Evolutionary conservation across 306 rosid genomes (phyloP).

Genomic region (Alnus rubra): DNA sequence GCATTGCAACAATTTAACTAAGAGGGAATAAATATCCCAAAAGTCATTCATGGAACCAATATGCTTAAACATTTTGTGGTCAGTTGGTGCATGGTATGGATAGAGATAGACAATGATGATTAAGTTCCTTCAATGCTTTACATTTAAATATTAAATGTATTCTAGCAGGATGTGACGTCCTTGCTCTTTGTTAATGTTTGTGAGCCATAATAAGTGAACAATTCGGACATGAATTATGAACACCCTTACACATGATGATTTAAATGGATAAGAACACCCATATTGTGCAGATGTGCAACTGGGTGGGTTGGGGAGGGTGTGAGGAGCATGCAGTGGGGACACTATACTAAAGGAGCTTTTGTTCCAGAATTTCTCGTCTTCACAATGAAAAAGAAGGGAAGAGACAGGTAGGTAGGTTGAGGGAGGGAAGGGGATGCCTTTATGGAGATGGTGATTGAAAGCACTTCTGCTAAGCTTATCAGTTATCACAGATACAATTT

Average conservation of each 20-base stretch:
- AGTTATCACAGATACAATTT: neutral
- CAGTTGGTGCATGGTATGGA: neutral
- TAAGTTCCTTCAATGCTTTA: neutral
- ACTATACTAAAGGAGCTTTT: neutral
- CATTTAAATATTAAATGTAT: neutral
- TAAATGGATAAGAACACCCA: neutral
- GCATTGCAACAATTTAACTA: slow-evolving; percentile 14
- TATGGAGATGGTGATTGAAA: neutral
- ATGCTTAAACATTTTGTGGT: neutral
- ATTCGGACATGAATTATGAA: neutral
- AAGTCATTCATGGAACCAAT: neutral
- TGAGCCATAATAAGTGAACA: neutral
- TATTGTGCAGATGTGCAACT: neutral
- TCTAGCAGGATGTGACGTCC: neutral
- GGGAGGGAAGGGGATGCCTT: neutral
- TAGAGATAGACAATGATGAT: neutral
- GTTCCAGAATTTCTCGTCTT: neutral
- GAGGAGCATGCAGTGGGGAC: neutral
- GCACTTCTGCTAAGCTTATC: neutral
- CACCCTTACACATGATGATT: neutral
- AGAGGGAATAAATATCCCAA: neutral
- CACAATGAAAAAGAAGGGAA: neutral
- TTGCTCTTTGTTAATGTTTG: neutral
- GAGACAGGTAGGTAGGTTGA: neutral
- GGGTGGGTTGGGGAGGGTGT: neutral